These are phyloP conservation scores for Suillus discolor DNA, from an alignment of 768 basidiomycete species.

Conservation along the genomic window DNA sequence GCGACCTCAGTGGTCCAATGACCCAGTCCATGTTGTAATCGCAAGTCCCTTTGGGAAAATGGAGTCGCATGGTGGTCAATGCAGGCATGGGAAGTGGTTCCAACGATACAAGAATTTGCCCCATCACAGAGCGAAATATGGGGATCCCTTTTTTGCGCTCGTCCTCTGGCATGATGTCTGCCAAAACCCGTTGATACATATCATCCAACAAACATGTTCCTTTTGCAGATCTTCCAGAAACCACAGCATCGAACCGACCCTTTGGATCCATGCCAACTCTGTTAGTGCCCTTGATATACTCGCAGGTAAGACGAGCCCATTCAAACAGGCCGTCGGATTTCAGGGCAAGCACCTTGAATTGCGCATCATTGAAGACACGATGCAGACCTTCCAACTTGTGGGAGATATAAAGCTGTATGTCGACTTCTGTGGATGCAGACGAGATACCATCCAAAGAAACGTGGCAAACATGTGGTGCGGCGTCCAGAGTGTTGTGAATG, in stretches of 20 bases:
- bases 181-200: slow-evolving; percentile 8
- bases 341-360: neutral
- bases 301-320: no score
- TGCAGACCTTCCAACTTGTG: neutral
- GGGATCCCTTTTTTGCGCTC: neutral
- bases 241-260: neutral
- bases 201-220: slow-evolving; percentile 9
- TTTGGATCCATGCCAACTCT: neutral
- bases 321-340: no score
- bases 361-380: neutral
- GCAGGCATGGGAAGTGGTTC: slow-evolving; percentile 10
- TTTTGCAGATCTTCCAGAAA: neutral
- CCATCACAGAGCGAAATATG: slow-evolving; percentile 8
- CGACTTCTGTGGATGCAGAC: neutral
- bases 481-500: slow-evolving; percentile 12
- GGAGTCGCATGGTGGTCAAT: neutral
- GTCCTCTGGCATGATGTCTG: neutral
- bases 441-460: slow-evolving; percentile 5
- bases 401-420: slow-evolving; percentile 12
- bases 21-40: neutral
- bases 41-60: neutral
- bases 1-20: slow-evolving; percentile 3
- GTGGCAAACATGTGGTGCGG: neutral
- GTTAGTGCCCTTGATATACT: no score
- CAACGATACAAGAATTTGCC: neutral